Conservation (phyloP, 2,329 filamentous ascomycete species). For the Cercospora citrullina region DNA sequence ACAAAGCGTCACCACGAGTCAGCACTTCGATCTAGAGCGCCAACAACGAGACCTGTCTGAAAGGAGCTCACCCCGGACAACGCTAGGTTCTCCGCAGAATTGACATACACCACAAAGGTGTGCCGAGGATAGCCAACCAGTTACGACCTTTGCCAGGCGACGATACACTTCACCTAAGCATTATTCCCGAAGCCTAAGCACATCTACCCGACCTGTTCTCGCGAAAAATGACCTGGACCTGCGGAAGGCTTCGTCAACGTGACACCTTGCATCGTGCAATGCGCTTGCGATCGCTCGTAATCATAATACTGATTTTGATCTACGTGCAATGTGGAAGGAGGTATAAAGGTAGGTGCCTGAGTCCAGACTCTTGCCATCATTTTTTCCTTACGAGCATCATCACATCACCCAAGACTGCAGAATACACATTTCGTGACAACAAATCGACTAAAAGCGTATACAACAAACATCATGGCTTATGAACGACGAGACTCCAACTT, state of each 20-base stretch:
- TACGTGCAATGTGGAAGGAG: background rate
- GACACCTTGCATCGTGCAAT: constrained; percentile 20
- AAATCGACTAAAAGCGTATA: background rate
- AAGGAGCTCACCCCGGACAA: background rate
- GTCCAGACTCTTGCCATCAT: background rate
- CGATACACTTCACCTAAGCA: constrained; percentile 17
- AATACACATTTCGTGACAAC: background rate
- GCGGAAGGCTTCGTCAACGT: constrained; percentile 23
- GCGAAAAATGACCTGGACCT: constrained; percentile 19
- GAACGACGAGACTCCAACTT: constrained; percentile 26
- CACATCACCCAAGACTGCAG: background rate
- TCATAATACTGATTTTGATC: background rate
- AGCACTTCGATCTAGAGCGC: constrained; percentile 1
- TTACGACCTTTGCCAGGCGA: constrained; percentile 12
- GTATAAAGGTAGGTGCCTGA: constrained; percentile 2
- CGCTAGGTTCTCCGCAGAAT: constrained; percentile 23
- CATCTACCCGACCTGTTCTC: constrained; percentile 23
- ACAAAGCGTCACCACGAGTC: background rate
- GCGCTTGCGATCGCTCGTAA: constrained; percentile 17
- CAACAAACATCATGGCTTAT: constrained; percentile 16
- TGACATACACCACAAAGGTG: background rate
- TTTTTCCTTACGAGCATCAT: background rate
- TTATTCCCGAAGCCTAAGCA: constrained; percentile 18
- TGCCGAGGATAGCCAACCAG: constrained; percentile 26
- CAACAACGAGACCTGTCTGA: background rate